phyloP scores from a whole-genome alignment of 345 rosid genomes.

The Aquilaria sinensis region DNA sequence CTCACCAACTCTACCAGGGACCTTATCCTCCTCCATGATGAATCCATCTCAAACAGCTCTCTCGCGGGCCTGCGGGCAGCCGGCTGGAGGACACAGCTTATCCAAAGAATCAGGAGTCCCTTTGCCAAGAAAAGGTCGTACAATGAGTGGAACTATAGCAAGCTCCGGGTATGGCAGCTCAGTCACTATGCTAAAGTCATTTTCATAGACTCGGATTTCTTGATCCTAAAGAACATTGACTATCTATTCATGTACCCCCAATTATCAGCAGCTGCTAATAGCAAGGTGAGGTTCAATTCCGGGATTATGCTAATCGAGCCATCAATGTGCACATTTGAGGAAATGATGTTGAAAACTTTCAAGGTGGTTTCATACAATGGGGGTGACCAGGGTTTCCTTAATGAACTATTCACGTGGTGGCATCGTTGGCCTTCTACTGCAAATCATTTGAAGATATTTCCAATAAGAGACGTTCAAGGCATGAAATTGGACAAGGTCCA shows the following conservation, averaged over 20 bases:
- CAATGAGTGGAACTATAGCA: constrained; percentile 95
- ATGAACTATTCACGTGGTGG: constrained; percentile 84
- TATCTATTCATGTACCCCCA: constrained; percentile 52
- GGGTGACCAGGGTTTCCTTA: constrained; percentile 87
- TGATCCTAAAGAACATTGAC: constrained; percentile 50
- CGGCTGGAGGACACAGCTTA: constrained; percentile 52
- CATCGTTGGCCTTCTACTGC: constrained; percentile 54
- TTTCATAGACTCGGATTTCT: constrained; percentile 68
- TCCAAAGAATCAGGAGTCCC: constrained; percentile 60
- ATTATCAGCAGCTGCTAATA: constrained; percentile 52
- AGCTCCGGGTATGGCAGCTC: constrained; percentile 72
- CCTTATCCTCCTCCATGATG: constrained; percentile 69
- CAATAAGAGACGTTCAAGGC: not conserved
- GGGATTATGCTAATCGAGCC: constrained; percentile 92
- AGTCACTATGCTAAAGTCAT: constrained; percentile 50
- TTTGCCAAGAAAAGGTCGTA: constrained; percentile 43
- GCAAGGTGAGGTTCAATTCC: constrained; percentile 49
- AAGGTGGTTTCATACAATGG: constrained; percentile 59
- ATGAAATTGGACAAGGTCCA: constrained; percentile 9
- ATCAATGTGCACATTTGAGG: constrained; percentile 54
- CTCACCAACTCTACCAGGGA: constrained; percentile 41
- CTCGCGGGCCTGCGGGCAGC: constrained; percentile 41
- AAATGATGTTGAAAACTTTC: constrained; percentile 36
- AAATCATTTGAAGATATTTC: constrained; percentile 48
- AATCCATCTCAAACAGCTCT: constrained; percentile 34